Conservation (phyloP, 2,329 filamentous ascomycete species). For the Fusarium clavum region DNA sequence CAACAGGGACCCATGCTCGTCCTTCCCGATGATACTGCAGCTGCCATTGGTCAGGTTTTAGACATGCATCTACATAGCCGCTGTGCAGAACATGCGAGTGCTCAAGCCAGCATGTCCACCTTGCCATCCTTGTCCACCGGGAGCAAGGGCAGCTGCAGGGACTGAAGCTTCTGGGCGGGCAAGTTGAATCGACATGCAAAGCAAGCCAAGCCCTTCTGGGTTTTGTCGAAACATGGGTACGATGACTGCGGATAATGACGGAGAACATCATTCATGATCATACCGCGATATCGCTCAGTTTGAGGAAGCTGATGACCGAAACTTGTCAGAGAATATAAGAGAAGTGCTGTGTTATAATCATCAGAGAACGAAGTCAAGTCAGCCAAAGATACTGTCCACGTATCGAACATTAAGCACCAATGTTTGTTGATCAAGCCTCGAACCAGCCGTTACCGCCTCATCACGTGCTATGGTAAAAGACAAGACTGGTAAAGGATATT, state of each 20-base stretch:
- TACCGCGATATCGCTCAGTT: conserved; percentile 28
- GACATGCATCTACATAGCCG: conserved; percentile 55
- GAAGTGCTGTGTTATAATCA: conserved; percentile 26
- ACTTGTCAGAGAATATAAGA: conserved; percentile 16
- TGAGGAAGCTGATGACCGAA: conserved; percentile 13
- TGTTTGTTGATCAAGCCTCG: background rate
- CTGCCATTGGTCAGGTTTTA: conserved; percentile 51
- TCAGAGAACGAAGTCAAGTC: conserved; percentile 18
- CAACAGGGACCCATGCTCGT: conserved; percentile 44
- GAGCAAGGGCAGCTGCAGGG: conserved; percentile 48
- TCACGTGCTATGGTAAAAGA: conserved; percentile 28
- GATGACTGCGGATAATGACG: conserved; percentile 41
- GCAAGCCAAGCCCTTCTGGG: conserved; percentile 41
- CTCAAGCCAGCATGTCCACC: conserved; percentile 50
- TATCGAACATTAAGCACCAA: background rate
- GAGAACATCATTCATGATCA: conserved; percentile 38
- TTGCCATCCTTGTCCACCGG: conserved; percentile 43
- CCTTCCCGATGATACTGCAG: conserved; percentile 41
- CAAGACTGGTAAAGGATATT: conserved; percentile 1
- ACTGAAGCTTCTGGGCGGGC: conserved; percentile 42
- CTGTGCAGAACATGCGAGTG: conserved; percentile 57
- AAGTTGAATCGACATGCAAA: conserved; percentile 34
- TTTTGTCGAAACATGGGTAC: conserved; percentile 41
- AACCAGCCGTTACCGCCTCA: conserved; percentile 1
- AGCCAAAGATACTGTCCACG: conserved; percentile 3